Conservation (phyloP, 805 yeast species). For the Lipomyces orientalis region DNA sequence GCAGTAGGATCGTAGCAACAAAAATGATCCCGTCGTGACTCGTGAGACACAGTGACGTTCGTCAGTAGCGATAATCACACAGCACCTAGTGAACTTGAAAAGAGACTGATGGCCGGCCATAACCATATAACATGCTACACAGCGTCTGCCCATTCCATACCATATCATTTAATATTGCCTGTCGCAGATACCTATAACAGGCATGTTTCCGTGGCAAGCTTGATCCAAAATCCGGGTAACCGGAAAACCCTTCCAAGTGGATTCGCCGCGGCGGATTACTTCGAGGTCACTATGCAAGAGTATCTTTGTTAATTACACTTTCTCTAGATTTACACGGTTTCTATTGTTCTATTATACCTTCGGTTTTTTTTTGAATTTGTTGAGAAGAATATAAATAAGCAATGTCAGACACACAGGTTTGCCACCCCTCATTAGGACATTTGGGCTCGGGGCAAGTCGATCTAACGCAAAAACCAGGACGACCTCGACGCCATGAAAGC, state of each 20-base stretch:
- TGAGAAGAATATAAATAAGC: neutral
- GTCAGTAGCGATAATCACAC: neutral
- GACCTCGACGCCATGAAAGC: conserved; percentile 47
- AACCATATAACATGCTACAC: no score
- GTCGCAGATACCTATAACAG: no score
- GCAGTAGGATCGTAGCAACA: no score
- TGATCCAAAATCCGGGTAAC: neutral
- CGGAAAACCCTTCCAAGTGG: neutral
- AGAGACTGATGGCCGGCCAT: no score
- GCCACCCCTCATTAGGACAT: neutral
- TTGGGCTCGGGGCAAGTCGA: neutral
- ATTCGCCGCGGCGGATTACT: neutral
- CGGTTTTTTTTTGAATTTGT: neutral
- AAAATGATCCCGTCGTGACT: no score
- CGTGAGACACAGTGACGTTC: no score
- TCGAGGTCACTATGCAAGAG: neutral
- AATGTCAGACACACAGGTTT: neutral
- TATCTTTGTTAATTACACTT: neutral
- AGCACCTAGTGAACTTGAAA: no score
- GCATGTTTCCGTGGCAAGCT: neutral
- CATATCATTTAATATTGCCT: no score
- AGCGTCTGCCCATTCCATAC: no score
- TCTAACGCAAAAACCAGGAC: conserved; percentile 14
- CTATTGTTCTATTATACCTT: neutral
- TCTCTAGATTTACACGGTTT: neutral